These are phyloP conservation scores for Chenopodium formosanum DNA, from an alignment of 148 eudicot genomes.

Conservation along the genomic window DNA sequence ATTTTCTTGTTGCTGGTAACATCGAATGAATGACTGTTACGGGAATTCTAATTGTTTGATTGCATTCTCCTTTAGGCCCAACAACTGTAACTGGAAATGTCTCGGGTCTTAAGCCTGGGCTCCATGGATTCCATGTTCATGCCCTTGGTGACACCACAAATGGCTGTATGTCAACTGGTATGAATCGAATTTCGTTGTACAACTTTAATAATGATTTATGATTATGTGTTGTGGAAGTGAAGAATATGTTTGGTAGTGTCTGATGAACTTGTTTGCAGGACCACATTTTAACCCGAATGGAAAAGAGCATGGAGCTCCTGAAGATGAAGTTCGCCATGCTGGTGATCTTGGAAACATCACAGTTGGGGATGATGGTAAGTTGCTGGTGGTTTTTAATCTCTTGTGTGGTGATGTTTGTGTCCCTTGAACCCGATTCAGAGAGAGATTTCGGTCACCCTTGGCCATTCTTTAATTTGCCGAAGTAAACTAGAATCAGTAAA, in stretches of 20 bases:
- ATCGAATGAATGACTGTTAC: neutral
- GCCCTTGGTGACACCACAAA: conserved; percentile 99
- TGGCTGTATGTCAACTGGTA: conserved; percentile 99
- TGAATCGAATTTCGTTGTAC: neutral
- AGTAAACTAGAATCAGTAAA: neutral
- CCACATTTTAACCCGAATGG: conserved; percentile 93
- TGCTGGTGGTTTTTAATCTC: neutral
- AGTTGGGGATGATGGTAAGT: conserved; percentile 90
- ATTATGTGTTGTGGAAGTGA: neutral
- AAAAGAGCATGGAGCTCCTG: conserved; percentile 94
- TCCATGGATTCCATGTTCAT: conserved; percentile 97
- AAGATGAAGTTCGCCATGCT: conserved; percentile 88
- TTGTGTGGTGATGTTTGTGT: neutral
- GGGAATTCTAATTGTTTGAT: neutral
- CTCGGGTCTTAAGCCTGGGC: conserved; percentile 88
- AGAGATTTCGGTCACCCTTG: neutral
- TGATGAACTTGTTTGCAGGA: conserved; percentile 43
- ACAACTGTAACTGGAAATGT: conserved; percentile 77
- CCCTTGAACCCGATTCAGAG: neutral
- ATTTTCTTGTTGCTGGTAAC: neutral
- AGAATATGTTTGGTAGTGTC: conserved; percentile 7
- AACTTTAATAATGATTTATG: neutral
- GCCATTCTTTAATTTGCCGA: neutral
- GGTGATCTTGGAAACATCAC: conserved; percentile 97
- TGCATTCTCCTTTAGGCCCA: conserved; percentile 48